Conservation (phyloP, 176 grass and related monocot genomes). For the Phyllostachys edulis region DNA sequence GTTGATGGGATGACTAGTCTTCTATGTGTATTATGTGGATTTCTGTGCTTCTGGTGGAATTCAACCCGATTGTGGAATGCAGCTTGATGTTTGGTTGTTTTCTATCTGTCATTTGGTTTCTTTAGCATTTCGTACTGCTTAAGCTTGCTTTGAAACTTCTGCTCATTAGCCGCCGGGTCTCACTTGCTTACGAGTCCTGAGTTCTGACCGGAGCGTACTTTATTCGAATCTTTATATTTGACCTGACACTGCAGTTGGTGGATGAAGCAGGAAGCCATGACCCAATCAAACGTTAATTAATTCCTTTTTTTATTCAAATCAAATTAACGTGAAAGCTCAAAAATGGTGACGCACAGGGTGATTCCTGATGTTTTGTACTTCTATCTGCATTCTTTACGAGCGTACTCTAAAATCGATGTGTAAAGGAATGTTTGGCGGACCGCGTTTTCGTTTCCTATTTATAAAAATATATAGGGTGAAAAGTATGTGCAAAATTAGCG, state of each 20-base stretch:
- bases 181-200: background rate
- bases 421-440: too few relatives aligned
- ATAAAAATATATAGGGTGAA: too few relatives aligned
- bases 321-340: background rate
- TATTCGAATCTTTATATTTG: background rate
- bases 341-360: background rate
- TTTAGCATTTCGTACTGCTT: background rate
- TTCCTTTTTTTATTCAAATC: background rate
- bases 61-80: background rate
- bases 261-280: background rate
- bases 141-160: background rate
- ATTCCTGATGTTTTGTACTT: background rate
- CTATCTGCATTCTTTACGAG: too few relatives aligned
- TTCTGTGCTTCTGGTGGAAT: constrained; percentile 24
- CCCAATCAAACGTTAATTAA: background rate
- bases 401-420: too few relatives aligned
- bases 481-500: too few relatives aligned
- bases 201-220: background rate
- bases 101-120: background rate
- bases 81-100: background rate
- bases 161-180: constrained; percentile 24
- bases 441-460: too few relatives aligned
- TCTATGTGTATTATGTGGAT: background rate
- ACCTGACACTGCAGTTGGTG: background rate
- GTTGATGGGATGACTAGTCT: constrained; percentile 15